These are phyloP conservation scores for Coniella vitis DNA, from an alignment of 2,329 filamentous ascomycete genomes.

Conservation along the genomic window DNA sequence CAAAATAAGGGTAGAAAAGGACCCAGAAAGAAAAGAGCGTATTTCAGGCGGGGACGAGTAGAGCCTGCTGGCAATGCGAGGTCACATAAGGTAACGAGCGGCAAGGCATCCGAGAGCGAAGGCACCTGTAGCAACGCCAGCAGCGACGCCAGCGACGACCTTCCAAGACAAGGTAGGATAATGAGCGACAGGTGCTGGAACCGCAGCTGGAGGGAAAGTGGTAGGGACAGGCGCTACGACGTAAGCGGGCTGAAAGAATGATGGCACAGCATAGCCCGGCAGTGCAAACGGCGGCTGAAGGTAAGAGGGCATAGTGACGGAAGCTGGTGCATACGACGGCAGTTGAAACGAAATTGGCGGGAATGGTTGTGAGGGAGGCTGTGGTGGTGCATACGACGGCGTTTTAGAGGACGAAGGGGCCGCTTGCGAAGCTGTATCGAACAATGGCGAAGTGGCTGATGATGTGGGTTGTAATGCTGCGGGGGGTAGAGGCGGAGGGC, in stretches of 20 bases:
- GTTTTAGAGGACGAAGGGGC: too few relatives aligned
- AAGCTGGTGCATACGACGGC: neutral
- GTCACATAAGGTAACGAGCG: slow-evolving; percentile 12
- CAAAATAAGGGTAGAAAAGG: neutral
- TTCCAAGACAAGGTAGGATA: slow-evolving; percentile 7
- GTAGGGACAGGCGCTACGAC: neutral
- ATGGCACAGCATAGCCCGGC: neutral
- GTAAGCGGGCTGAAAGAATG: neutral
- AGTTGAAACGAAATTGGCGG: neutral
- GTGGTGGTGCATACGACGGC: too few relatives aligned
- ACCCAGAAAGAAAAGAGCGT: neutral
- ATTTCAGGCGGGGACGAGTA: too few relatives aligned
- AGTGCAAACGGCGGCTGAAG: neutral
- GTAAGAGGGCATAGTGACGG: neutral
- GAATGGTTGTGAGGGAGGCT: neutral
- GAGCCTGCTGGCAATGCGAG: neutral
- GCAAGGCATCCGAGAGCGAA: slow-evolving; percentile 11
- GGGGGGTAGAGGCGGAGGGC: too few relatives aligned
- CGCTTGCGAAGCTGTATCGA: too few relatives aligned
- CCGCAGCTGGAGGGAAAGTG: neutral
- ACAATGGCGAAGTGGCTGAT: too few relatives aligned
- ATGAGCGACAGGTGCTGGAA: neutral
- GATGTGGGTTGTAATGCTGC: too few relatives aligned
- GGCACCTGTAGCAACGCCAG: neutral
- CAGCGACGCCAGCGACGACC: slow-evolving; percentile 7